Evolutionary conservation across 2,329 filamentous ascomycete species (phyloP), one percentile per base, ranked within the genome.

Genomic region (Xylaria sp.): DNA sequence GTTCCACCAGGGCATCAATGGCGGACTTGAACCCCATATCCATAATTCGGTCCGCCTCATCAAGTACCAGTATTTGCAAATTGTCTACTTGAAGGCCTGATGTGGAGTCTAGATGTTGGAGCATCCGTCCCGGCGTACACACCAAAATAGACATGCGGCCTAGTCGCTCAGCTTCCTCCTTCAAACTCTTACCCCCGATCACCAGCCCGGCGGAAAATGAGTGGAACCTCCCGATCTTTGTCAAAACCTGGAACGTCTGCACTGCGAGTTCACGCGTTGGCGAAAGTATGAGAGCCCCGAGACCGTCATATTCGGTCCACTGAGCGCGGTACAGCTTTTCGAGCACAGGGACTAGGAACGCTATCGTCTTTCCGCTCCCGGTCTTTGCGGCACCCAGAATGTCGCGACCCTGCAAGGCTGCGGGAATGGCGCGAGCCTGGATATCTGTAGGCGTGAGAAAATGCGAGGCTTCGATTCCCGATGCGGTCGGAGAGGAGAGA

Each of bases 91-190:
- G 93, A 76, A 99, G 92, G 20, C 91, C 89, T 0, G 93, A 92
- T 0, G 95, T 98, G 82, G 97, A 94, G 75, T 97, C 95, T 75
- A 99, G 84, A 79, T 99, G 96, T 80, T 99, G 96, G 73, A 98
- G 82, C 86, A 99, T 97, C 39, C 96, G 89, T 1, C 96, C 96
- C 0, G 96, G 96, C 1, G 96, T 99, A 75, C 94, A 97, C 10
- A 99, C 93, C 29, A 99, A 82, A 54, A 99, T 98, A 77, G 98
- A 99, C 95, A 99, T 98, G 70, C 93, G 88, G 2, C 89, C 88
- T 67, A 99, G 78, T 38, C 94, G 87, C 73, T 96, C 92, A 27
- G 92, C 89, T 81, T 99, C 89, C 74, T 97, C 94, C 76, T 92
- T 90, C 74, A 97, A 77, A 77, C 87, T 94, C 84, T 97, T 97